Conservation (phyloP, 371 early-diverging fungal genomes). For the Rhizopus delemar region DNA sequence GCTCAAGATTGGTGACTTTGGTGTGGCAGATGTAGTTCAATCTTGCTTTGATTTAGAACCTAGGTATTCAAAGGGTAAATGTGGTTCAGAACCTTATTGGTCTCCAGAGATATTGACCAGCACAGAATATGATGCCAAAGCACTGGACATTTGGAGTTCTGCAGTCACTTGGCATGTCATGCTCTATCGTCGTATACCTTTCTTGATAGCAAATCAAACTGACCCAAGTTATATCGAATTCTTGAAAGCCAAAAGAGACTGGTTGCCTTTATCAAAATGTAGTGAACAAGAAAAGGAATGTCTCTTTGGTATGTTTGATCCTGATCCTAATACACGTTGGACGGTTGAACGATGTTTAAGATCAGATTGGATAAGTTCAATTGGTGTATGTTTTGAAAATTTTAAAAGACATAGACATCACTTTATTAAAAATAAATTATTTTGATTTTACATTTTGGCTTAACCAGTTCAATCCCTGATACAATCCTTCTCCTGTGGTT, state of each 20-base stretch:
- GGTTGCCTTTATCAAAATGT: constrained; percentile 58
- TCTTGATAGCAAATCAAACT: constrained; percentile 50
- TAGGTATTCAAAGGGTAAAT: constrained; percentile 70
- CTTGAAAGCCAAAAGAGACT: constrained; percentile 27
- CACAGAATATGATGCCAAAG: constrained; percentile 67
- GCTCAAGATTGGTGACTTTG: constrained; percentile 97
- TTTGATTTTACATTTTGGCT: constrained; percentile 76
- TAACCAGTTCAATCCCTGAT: constrained; percentile 88
- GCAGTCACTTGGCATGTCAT: constrained; percentile 83
- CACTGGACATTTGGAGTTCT: constrained; percentile 81
- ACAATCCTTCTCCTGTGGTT: constrained; percentile 84
- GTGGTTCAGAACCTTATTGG: constrained; percentile 88
- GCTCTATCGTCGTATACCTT: constrained; percentile 73
- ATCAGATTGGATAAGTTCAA: constrained; percentile 45
- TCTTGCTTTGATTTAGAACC: constrained; percentile 71
- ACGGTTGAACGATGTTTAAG: constrained; percentile 43
- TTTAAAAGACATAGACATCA: constrained; percentile 28
- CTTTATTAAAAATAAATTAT: not conserved
- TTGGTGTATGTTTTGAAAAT: constrained; percentile 39
- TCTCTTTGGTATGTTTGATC: constrained; percentile 53
- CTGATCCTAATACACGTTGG: constrained; percentile 46
- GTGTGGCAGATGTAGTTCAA: constrained; percentile 90
- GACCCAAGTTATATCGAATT: constrained; percentile 70
- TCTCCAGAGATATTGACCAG: constrained; percentile 68
- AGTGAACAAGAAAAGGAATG: constrained; percentile 30